Evolutionary conservation across 2,329 filamentous ascomycete genomes (phyloP), one percentile per base, ranked within the genome.

Genomic region (Dactylellina haptotyla): DNA sequence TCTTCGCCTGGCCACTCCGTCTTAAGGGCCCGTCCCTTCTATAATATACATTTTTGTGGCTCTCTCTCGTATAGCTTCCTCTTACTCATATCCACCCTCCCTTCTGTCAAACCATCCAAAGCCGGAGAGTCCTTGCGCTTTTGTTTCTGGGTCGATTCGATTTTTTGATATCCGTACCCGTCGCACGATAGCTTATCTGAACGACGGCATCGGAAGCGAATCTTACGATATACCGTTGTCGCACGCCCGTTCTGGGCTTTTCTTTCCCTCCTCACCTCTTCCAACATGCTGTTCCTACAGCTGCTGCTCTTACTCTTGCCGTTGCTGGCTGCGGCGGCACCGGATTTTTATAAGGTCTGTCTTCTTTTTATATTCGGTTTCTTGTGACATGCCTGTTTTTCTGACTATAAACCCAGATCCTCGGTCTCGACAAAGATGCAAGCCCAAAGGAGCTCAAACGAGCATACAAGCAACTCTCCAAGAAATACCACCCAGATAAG

Each of bases 401-500:
- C n/a, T 46, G 18, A 46, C 41, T 6, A 18, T 6, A 43, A 64
- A 8, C 26, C 9, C 56, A 96, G 88, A 83, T 97, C 69, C 87
- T 99, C 25, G 92, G 90, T 62, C 83, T 99, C 75, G 87, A 89
- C 79, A 92, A 88, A 79, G 85, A 89, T 72, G 94, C 94, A 14
- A 89, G 87, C 50, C 93, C 97, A 61, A 89, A 89, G 79, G 90
- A 98, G 78, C 90, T 99, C 80, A 99, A 99, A 82, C 90, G 91
- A 48, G 93, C 95, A 20, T 99, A 99, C 82, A 88, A 93, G 72
- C 89, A 88, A 72, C 85, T 99, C 9, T 96, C 91, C 84, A 98
- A 98, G 82, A 96, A 96, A 81, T 97, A 87, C 81, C 95, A 99
- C 80, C 95, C 95, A 2, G 95, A 99, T 82, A 99, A 99, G 86